Base-by-base conservation (phyloP, 805 yeast species). In the Priceomyces medius region DNA sequence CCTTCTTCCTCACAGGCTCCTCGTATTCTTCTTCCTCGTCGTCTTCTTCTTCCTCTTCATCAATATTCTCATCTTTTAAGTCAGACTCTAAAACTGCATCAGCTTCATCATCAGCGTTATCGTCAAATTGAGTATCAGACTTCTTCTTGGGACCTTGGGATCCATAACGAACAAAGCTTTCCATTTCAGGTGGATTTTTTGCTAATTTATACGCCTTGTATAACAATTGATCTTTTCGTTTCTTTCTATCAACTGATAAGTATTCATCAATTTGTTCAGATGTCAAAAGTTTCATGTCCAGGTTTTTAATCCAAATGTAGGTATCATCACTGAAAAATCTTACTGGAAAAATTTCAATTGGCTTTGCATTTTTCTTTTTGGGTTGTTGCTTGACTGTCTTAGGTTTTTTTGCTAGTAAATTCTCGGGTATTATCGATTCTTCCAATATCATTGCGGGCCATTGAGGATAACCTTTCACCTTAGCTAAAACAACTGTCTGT, bases 381-480 rank as follows among this genome's bases (percentile, higher is more conserved):
- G 38, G 29, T 20, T 57, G 54, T 20, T 52, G 53, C 31, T 60
- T 55, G 23, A 63, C 50, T 16, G 63, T 48, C 49, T 77, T 77
- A 12, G 88, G 86, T 43, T 71, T 75, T 45, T 70, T 73, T 13
- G 62, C 58, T 19, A 63, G 48, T 20, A 86, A 77, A 49, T 72
- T 66, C 16, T 66, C 76, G 0, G 95, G 93, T 4, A 87, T 68
- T 6, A 77, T 60, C 13, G 73, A 71, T 44, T 68, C 76, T 1
- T 81, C 83, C 3, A 87, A 74, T 3, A 86, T 80, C 80, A 87
- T 81, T 2, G 90, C 89, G 0, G 96, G 96, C 96, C 96, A 88
- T 31, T 90, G 84, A 2, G 95, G 86, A 56, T 81, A 88, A 7
- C 95, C 95, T 55, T 86, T 88, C 36, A 88, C 80, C 60, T 88